A percentile compares a stretch with the other conserved stretches of the same genome.
These are phyloP conservation scores for Monosporascus sp. DNA, from an alignment of 2,329 filamentous ascomycete genomes.

Conservation along the genomic window DNA sequence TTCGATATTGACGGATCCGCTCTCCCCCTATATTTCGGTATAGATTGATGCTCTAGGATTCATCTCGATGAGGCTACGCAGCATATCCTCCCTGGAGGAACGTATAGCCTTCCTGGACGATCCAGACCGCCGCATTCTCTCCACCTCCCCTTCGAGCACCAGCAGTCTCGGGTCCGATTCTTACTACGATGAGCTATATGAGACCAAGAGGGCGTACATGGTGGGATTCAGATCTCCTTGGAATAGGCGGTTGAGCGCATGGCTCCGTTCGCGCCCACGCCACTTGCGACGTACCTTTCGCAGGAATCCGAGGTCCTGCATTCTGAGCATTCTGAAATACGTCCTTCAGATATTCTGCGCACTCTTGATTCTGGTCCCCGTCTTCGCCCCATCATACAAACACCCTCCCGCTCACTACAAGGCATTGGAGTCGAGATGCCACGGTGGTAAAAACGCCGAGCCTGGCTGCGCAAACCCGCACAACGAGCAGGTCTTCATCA, in stretches of 20 bases:
- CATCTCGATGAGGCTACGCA: not conserved
- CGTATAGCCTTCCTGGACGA: not conserved
- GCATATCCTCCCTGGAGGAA: not conserved
- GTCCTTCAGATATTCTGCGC: not conserved
- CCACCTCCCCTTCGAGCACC: not conserved
- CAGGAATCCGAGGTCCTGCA: not conserved
- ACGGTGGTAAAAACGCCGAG: slow-evolving; percentile 10
- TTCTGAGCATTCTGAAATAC: not conserved
- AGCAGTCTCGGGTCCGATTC: not conserved
- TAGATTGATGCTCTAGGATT: not conserved
- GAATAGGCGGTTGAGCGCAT: not conserved
- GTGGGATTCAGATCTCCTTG: not conserved
- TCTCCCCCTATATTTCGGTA: not conserved
- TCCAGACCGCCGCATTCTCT: not conserved
- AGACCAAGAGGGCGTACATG: not conserved
- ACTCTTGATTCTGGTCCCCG: not conserved
- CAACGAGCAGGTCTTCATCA: slow-evolving; percentile 68
- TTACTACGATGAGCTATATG: not conserved
- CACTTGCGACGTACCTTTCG: not conserved
- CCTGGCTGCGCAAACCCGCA: slow-evolving; percentile 33
- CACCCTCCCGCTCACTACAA: slow-evolving; percentile 34
- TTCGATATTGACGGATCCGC: not conserved
- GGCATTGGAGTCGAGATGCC: slow-evolving; percentile 26
- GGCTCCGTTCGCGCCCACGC: not conserved
- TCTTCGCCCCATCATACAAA: slow-evolving; percentile 41